Evolutionary conservation across 345 rosid species (phyloP), one percentile per base, ranked within the genome.

Genomic region (Clarkia xantiana): DNA sequence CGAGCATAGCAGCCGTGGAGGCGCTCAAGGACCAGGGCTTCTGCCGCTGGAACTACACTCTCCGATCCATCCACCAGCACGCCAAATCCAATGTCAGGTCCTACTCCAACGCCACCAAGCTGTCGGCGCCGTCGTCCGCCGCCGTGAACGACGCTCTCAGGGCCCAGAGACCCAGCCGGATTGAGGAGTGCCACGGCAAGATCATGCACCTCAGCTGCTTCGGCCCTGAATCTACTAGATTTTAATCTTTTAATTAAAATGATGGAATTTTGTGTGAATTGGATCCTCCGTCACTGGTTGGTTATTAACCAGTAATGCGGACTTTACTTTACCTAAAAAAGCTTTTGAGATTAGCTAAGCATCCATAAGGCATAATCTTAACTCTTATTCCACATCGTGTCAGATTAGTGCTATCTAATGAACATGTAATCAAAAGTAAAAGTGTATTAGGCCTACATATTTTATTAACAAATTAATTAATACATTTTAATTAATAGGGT

Each of bases 11-110:
- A 4, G 70, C 75, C 9, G 81, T 76, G 62, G 90, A 82, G 70
- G 86, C 73, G 9, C 68, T 82, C 29, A 82, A 78, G 18, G 86
- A 82, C 70, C 86, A 78, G 62, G 90, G 90, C 13, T 66, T 78
- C 46, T 69, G 77, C 53, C 64, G 81, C n/a, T 76, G 90, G 90
- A 78, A 76, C 40, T 74, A 72, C 48, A 67, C 78, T 7, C 49
- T 81, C 3, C 71, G 81, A 43, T 69, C 64, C 11, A 57, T 74
- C 4, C 67, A 72, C 36, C 73, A 68, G 53, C 62, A 72, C 44
- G 74, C 63, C 41, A 65, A 62, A 62, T 63, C 20, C 67, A 67
- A 61, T 9, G 39, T 78, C 39, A 72, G 46, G 39, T 67, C 67
- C 1, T 48, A 43, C 18, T 39, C 58, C 53, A 56, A 60, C n/a